These are phyloP conservation scores for Yarrowia divulgata DNA, from an alignment of 805 yeast species.

Conservation along the genomic window DNA sequence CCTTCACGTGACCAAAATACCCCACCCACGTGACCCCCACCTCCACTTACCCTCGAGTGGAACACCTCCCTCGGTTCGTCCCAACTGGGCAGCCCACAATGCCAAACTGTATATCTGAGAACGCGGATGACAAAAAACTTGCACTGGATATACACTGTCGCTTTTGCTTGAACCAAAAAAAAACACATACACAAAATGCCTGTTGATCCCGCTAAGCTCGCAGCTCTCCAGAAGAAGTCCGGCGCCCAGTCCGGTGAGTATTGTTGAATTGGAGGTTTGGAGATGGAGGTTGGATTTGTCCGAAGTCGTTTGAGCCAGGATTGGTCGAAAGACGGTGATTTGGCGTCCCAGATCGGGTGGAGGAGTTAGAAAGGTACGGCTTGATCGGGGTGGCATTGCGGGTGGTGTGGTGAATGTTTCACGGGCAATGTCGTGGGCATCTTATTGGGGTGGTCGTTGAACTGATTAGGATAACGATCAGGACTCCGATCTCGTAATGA, in stretches of 20 bases:
- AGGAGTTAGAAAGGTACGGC: too few species aligned
- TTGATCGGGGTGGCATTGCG: too few species aligned
- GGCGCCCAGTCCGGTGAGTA: constrained; percentile 45
- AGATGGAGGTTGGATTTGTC: background rate
- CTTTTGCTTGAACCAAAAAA: constrained; percentile 25
- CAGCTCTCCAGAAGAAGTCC: constrained; percentile 59
- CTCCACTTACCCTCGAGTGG: background rate
- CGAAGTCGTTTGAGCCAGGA: background rate
- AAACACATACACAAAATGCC: constrained; percentile 37
- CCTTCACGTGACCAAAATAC: too few species aligned
- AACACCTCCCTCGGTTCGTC: background rate
- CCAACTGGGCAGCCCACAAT: constrained; percentile 30
- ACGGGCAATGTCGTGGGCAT: background rate
- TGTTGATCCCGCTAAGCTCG: constrained; percentile 40
- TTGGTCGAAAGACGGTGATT: background rate
- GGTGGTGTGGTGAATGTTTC: too few species aligned
- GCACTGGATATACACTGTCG: constrained; percentile 8
- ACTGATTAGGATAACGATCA: too few species aligned
- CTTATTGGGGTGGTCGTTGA: too few species aligned
- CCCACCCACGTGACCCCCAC: background rate
- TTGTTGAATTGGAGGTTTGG: background rate
- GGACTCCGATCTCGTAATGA: too few species aligned
- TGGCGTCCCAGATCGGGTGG: background rate
- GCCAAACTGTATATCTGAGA: constrained; percentile 35
- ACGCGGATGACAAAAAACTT: constrained; percentile 32